Evolutionary conservation across 352 stramenopile species (phyloP).

Genomic region (Globisporangium recalcitrans): DNA sequence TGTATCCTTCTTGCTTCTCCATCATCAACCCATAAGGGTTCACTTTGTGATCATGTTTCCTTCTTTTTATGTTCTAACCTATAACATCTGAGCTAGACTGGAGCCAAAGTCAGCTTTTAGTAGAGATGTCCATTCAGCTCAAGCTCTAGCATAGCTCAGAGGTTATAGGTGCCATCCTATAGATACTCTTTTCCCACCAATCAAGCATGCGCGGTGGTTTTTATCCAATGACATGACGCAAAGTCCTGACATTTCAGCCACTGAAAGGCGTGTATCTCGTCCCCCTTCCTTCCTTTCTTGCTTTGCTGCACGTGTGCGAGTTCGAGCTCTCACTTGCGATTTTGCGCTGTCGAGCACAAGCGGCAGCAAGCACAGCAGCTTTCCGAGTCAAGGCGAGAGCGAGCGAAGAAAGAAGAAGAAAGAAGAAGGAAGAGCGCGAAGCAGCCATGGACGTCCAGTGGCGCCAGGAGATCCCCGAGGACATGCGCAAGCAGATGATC

Average conservation of each 20-base stretch:
- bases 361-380: background rate
- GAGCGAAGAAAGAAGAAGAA: background rate
- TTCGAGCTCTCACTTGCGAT: constrained; percentile 10
- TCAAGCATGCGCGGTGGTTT: too few species aligned
- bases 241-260: background rate
- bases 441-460: constrained; percentile 51
- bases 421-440: background rate
- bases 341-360: constrained; percentile 11
- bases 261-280: background rate
- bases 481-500: constrained; percentile 86
- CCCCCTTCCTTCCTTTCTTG: constrained; percentile 1
- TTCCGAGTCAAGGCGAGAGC: background rate
- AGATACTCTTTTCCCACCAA: background rate
- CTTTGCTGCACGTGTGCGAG: background rate
- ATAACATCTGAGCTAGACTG: too few species aligned
- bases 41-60: background rate
- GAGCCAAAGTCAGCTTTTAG: too few species aligned
- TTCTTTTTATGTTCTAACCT: background rate
- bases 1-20: background rate
- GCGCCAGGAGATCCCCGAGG: constrained; percentile 73
- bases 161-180: too few species aligned
- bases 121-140: too few species aligned
- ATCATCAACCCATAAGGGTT: background rate
- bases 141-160: too few species aligned
- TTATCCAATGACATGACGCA: background rate